These are phyloP conservation scores for Amanita fuliginea DNA, from an alignment of 768 basidiomycete genomes.

Conservation along the genomic window DNA sequence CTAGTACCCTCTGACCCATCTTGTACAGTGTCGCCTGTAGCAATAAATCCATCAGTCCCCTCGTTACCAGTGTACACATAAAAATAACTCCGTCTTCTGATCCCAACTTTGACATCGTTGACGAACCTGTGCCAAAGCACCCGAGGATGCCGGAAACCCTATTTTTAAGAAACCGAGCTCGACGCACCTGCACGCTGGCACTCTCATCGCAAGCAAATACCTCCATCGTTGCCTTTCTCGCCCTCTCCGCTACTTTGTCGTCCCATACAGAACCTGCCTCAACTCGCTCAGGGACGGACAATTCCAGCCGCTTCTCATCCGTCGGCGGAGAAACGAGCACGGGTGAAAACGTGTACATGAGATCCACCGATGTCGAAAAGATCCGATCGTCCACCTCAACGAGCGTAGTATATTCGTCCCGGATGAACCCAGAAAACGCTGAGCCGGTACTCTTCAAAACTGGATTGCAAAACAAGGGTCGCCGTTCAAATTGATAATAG, in stretches of 20 bases:
- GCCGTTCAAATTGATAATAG: not conserved
- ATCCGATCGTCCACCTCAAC: slow-evolving; percentile 78
- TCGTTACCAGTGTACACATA: not conserved
- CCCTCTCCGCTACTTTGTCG: slow-evolving; percentile 36
- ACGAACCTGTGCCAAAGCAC: not conserved
- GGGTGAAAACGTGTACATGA: slow-evolving; percentile 52
- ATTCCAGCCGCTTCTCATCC: slow-evolving; percentile 43
- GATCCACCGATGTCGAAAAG: slow-evolving; percentile 80
- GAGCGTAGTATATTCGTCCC: slow-evolving; percentile 86
- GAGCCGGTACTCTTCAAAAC: slow-evolving; percentile 90
- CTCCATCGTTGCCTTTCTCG: slow-evolving; percentile 59
- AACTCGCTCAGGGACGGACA: slow-evolving; percentile 27
- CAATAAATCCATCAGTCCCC: not conserved
- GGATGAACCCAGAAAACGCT: slow-evolving; percentile 68
- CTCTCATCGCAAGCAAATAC: slow-evolving; percentile 82
- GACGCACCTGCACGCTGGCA: slow-evolving; percentile 80
- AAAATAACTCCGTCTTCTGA: slow-evolving; percentile 6
- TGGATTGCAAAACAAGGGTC: slow-evolving; percentile 16
- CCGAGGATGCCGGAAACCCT: not conserved
- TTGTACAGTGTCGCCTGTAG: slow-evolving; percentile 82
- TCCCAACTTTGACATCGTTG: not conserved
- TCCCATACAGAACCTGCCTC: slow-evolving; percentile 49
- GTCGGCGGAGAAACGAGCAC: slow-evolving; percentile 33
- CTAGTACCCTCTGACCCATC: slow-evolving; percentile 69
- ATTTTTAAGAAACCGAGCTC: not conserved